Base-by-base conservation (phyloP, 2,329 filamentous ascomycete species). In the Aspergillus sp. region DNA sequence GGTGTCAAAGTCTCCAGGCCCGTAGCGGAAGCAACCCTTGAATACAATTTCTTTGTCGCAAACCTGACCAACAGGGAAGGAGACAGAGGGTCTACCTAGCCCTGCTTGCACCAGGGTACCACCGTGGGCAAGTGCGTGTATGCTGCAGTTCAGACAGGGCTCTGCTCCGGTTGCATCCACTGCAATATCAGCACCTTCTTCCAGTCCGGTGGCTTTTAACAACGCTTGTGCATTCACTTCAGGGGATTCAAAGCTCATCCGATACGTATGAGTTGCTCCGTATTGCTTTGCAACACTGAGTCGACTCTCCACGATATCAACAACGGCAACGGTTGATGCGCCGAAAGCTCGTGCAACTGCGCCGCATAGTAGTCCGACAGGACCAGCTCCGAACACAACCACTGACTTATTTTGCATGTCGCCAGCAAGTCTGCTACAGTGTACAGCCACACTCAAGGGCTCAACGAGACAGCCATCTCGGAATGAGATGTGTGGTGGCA, bases 401-500 rank as follows among this genome's bases (percentile, higher is more conserved):
- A 88, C 86, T 8, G 77, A 79, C 59, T 88, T 79, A n/a, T 87
- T 86, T 4, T 87, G 85, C 58, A 78, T 75, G 49, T 91, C 74
- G 13, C 71, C 68, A 2, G 84, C 87, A 69, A 89, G 84, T 58
- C 81, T 79, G 45, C 82, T 82, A 53, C 90, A 85, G 70, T 93
- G 88, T 29, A 93, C 88, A 12, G 83, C 88, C 10, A 93, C 88
- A 33, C 85, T 83, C 30, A 93, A 78, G 7, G 88, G 88, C 76
- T 96, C 90, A 52, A 95, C 80, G 53, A 96, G 71, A 2, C 90
- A 88, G 40, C 89, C 90, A 68, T 95, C 88, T 61, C 90, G 85
- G 40, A 91, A 72, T 78, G 7, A 57, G 12, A 58, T 42, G 32
- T 56, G 52, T 1, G 32, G 1, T 4, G 90, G 88, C 11, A 96